Conservation (phyloP, 2,329 filamentous ascomycete genomes). For the Ascomycota sp. region DNA sequence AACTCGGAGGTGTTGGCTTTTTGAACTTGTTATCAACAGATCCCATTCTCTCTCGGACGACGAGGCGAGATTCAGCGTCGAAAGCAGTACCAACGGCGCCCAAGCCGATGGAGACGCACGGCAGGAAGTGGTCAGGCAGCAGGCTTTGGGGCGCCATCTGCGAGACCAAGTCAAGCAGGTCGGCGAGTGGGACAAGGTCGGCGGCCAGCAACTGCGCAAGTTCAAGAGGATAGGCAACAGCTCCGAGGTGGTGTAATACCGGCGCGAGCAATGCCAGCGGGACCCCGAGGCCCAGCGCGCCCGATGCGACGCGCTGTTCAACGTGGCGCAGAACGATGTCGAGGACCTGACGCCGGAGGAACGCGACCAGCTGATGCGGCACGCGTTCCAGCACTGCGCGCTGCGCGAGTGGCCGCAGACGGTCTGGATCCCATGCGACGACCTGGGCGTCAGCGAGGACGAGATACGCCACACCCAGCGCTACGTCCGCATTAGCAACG, state of each 20-base stretch:
- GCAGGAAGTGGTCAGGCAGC: slow-evolving; percentile 2
- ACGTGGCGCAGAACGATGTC: slow-evolving; percentile 74
- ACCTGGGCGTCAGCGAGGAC: slow-evolving; percentile 74
- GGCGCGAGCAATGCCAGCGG: slow-evolving; percentile 24
- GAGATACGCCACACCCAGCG: slow-evolving; percentile 59
- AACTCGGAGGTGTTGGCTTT: too few relatives aligned
- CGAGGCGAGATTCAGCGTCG: too few relatives aligned
- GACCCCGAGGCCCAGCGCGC: slow-evolving; percentile 52
- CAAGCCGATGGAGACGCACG: too few relatives aligned
- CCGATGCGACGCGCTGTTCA: slow-evolving; percentile 64
- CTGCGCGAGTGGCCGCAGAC: slow-evolving; percentile 65
- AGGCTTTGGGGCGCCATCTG: slow-evolving; percentile 6
- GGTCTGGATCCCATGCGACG: slow-evolving; percentile 84
- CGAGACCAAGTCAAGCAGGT: slow-evolving; percentile 26
- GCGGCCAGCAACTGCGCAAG: slow-evolving; percentile 25
- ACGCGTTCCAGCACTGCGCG: slow-evolving; percentile 79
- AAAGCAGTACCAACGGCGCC: too few relatives aligned
- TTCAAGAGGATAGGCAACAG: slow-evolving; percentile 14
- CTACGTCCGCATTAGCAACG: slow-evolving; percentile 85
- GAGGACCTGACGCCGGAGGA: slow-evolving; percentile 84
- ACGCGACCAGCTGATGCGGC: slow-evolving; percentile 60
- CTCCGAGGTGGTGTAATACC: slow-evolving; percentile 22
- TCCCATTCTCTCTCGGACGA: too few relatives aligned
- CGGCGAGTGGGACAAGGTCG: slow-evolving; percentile 18
- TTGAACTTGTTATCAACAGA: too few relatives aligned